Percentiles rank a stretch among this genome's conserved stretches.
These are phyloP conservation scores for Backusella sp. DNA, from an alignment of 192 early-diverging fungal genomes.

Conservation along the genomic window DNA sequence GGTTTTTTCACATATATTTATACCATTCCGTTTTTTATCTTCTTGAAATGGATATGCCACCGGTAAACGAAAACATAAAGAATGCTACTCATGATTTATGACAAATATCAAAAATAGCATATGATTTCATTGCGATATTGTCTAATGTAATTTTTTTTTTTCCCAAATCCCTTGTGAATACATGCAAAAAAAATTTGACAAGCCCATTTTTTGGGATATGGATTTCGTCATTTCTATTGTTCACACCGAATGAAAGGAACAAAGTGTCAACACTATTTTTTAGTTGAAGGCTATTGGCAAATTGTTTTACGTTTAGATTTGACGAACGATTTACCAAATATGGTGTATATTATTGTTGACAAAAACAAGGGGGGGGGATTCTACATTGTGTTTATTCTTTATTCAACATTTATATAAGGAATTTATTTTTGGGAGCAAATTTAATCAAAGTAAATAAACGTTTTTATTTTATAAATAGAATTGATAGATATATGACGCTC, in stretches of 20 bases:
- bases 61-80: background rate
- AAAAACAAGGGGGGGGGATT: background rate
- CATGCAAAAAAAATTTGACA: background rate
- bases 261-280: too few species aligned
- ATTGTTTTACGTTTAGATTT: background rate
- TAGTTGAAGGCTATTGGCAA: background rate
- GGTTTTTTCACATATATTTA: background rate
- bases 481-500: background rate
- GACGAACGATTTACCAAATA: background rate
- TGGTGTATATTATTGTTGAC: background rate
- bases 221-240: background rate
- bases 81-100: background rate
- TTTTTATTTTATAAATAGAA: background rate
- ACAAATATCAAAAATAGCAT: background rate
- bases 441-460: background rate
- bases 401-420: background rate
- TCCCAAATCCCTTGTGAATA: background rate
- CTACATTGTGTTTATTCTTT: background rate
- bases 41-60: background rate
- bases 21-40: background rate
- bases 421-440: background rate
- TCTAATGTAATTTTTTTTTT: background rate
- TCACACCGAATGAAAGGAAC: too few species aligned
- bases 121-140: background rate
- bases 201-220: background rate